A percentile compares a stretch with the other conserved stretches of the same genome.
Conservation (phyloP, 2,329 filamentous ascomycete genomes). For the Fusarium penzigii region DNA sequence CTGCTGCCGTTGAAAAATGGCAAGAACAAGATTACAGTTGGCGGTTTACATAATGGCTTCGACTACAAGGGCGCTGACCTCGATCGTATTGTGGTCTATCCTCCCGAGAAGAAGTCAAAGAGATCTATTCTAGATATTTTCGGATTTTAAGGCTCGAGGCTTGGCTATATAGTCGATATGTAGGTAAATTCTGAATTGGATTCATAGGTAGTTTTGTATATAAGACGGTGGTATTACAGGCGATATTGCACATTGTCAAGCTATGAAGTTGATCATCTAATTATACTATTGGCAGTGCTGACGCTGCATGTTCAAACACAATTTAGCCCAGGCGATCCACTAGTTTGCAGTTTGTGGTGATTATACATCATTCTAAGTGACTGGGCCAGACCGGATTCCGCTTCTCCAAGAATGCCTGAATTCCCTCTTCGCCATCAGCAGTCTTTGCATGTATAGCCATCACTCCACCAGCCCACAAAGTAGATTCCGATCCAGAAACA, state of each 20-base stretch:
- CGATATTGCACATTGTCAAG: no score
- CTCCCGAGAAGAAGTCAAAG: conserved; percentile 43
- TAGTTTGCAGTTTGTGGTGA: no score
- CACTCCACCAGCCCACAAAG: conserved; percentile 22
- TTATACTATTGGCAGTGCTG: no score
- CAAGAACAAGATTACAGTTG: conserved; percentile 56
- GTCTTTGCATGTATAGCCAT: conserved; percentile 29
- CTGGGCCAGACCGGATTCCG: conserved; percentile 16
- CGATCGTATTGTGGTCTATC: conserved; percentile 61
- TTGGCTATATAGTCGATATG: no score
- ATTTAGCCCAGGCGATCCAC: no score
- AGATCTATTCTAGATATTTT: background rate
- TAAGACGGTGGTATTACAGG: no score
- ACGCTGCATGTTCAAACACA: no score
- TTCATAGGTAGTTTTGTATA: no score
- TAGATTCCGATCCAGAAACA: conserved; percentile 23
- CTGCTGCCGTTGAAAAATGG: conserved; percentile 55
- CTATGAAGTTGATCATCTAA: no score
- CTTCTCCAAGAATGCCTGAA: conserved; percentile 24
- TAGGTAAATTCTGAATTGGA: no score
- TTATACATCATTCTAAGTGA: background rate
- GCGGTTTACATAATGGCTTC: conserved; percentile 57
- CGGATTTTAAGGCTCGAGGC: background rate
- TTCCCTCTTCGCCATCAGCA: conserved; percentile 23
- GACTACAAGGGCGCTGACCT: conserved; percentile 59